These are phyloP conservation scores for Cladophialophora carrionii DNA, from an alignment of 2,329 filamentous ascomycete species.

Conservation along the genomic window DNA sequence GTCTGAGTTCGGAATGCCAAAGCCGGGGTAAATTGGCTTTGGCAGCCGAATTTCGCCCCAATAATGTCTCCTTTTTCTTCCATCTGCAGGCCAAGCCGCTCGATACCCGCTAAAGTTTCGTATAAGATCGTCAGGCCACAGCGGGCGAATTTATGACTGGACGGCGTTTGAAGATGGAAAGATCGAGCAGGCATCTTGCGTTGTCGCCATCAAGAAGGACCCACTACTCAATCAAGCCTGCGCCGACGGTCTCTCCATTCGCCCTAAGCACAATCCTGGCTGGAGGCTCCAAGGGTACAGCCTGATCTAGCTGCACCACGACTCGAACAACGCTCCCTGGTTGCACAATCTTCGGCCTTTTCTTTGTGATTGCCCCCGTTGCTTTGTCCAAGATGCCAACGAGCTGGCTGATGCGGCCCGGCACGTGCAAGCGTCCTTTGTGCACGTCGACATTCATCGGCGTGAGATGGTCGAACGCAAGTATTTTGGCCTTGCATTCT, in stretches of 20 bases:
- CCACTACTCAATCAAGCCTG: constrained; percentile 75
- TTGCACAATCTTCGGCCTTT: constrained; percentile 81
- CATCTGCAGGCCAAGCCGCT: not conserved
- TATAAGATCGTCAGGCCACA: not conserved
- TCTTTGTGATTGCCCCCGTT: constrained; percentile 75
- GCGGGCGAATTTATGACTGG: not conserved
- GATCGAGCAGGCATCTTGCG: not conserved
- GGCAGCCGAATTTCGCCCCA: not conserved
- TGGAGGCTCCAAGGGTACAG: constrained; percentile 78
- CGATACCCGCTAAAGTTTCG: not conserved
- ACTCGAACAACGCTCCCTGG: constrained; percentile 78
- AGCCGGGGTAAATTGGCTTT: not conserved
- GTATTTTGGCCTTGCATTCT: constrained; percentile 76
- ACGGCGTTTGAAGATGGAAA: constrained; percentile 1
- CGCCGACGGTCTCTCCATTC: constrained; percentile 81
- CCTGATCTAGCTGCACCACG: constrained; percentile 70
- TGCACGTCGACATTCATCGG: constrained; percentile 90
- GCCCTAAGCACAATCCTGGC: constrained; percentile 79
- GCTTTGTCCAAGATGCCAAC: constrained; percentile 76
- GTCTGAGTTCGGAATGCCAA: not conserved
- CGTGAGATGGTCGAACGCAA: constrained; percentile 86
- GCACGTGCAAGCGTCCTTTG: constrained; percentile 76
- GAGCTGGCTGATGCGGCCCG: constrained; percentile 73
- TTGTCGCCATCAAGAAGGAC: not conserved
- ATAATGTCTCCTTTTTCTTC: not conserved